Evolutionary conservation across 2,329 filamentous ascomycete genomes (phyloP), one percentile per base, ranked within the genome.

Genomic region (Ophiostoma sp.): DNA sequence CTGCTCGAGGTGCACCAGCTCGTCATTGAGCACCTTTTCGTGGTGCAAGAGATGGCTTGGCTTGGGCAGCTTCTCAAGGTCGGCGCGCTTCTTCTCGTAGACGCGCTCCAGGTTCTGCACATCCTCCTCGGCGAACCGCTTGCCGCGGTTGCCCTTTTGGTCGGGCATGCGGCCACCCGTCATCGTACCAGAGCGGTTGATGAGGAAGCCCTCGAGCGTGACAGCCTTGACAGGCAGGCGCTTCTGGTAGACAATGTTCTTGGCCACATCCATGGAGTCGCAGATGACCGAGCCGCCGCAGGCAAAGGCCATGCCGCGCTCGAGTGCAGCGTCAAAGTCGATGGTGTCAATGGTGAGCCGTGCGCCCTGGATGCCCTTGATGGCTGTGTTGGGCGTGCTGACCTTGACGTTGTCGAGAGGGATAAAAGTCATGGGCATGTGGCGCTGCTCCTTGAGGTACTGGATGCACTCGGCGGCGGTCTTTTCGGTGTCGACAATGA

Each of bases 331-430:
- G 75, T 98, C 95, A 76, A 95, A 99, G 76, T 97, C 93, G 75
- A 99, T 94, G 0, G 93, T 96, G 78, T 99, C 95, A 73, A 99
- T 96, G 0, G 94, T 96, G 71, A 97, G 86, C 8, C 94, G 89
- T 79, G 91, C 92, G 54, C 92, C 91, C 70, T 92, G 86, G 78
- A 97, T 90, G 36, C 93, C 92, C 80, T 97, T 97, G 74, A 99
- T 84, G 72, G 92, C 94, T 5, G 93, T 91, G 77, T 96, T 96
- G 71, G 95, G 87, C 13, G 92, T 89, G 78, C 92, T 94, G 77
- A 97, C 94, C 77, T 98, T 96, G 78, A 99, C 97, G 68, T 96
- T 97, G 82, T 99, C 95, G 23, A 99, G 85, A 0, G 95, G 95
- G 73, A 98, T 94, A 79, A 99, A 98, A 0, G 93, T 97, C 80